A percentile compares a stretch with the other conserved stretches of the same genome.
phyloP scores from a whole-genome alignment of 164 flowering plant species.

The Berberis vulgaris region DNA sequence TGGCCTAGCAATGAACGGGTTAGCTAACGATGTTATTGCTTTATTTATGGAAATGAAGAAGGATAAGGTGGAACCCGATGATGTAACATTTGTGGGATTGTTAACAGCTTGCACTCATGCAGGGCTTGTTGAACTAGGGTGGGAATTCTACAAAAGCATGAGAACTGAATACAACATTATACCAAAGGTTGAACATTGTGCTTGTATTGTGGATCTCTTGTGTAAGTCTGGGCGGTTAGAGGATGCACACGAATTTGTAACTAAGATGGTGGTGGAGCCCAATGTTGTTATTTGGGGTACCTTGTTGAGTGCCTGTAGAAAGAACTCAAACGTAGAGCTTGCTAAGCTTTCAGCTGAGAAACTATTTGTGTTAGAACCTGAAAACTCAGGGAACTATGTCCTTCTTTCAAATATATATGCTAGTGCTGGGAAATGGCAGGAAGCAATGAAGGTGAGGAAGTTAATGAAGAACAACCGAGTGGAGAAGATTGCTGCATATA shows the following conservation, averaged over 20 bases:
- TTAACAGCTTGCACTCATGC: conserved; percentile 42
- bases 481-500: conserved; percentile 35
- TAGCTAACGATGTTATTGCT: conserved; percentile 25
- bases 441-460: conserved; percentile 23
- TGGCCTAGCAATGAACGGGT: conserved; percentile 38
- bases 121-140: conserved; percentile 38
- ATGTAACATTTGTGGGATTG: conserved; percentile 35
- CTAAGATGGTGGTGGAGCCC: conserved; percentile 34
- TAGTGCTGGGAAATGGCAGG: conserved; percentile 39
- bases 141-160: conserved; percentile 27
- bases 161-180: conserved; percentile 15
- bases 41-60: conserved; percentile 25
- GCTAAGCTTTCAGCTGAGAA: conserved; percentile 28
- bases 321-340: conserved; percentile 23
- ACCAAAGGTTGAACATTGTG: conserved; percentile 37
- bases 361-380: conserved; percentile 31
- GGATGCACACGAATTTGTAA: conserved; percentile 32
- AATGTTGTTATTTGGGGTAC: conserved; percentile 47
- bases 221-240: conserved; percentile 31
- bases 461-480: conserved; percentile 2
- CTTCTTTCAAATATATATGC: conserved; percentile 35
- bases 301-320: conserved; percentile 36
- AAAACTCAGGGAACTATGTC: conserved; percentile 42
- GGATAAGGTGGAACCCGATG: conserved; percentile 25
- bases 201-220: conserved; percentile 42